These are phyloP conservation scores for Xylaria sp. DNA, from an alignment of 2,329 filamentous ascomycete genomes.

Conservation along the genomic window DNA sequence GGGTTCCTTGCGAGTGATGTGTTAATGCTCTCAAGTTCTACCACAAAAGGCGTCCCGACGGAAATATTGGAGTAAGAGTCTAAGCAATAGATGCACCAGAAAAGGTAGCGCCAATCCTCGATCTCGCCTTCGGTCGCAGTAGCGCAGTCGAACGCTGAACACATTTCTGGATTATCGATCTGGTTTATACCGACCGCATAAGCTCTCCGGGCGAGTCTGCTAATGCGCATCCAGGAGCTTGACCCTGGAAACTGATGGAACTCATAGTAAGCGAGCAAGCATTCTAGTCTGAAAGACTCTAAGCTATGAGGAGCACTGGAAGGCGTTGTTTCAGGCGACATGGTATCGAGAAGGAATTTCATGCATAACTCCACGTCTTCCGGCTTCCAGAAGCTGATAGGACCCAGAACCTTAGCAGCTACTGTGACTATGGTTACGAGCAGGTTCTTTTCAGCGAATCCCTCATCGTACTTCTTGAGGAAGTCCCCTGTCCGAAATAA, in stretches of 20 bases:
- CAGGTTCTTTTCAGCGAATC: slow-evolving; percentile 37
- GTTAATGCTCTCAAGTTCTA: slow-evolving; percentile 47
- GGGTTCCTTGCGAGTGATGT: slow-evolving; percentile 44
- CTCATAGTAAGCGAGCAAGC: slow-evolving; percentile 52
- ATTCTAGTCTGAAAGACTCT: slow-evolving; percentile 50
- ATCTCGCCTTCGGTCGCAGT: slow-evolving; percentile 46
- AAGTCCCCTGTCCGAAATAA: slow-evolving; percentile 47
- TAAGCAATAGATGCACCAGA: slow-evolving; percentile 53
- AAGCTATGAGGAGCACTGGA: slow-evolving; percentile 36
- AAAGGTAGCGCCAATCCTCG: slow-evolving; percentile 52
- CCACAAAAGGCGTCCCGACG: slow-evolving; percentile 45
- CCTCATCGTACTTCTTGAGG: slow-evolving; percentile 44
- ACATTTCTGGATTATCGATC: slow-evolving; percentile 48
- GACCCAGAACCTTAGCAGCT: slow-evolving; percentile 46
- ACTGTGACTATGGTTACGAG: slow-evolving; percentile 48
- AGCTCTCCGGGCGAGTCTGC: slow-evolving; percentile 50
- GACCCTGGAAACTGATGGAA: slow-evolving; percentile 53
- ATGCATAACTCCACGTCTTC: slow-evolving; percentile 44
- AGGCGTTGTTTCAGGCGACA: slow-evolving; percentile 31
- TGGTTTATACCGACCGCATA: slow-evolving; percentile 51
- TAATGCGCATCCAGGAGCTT: slow-evolving; percentile 50
- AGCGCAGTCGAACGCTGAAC: slow-evolving; percentile 42
- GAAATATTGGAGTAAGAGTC: slow-evolving; percentile 53
- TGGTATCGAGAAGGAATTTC: slow-evolving; percentile 38
- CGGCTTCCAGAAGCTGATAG: slow-evolving; percentile 40